These are phyloP conservation scores for Cladosporium sp. DNA, from an alignment of 2,329 filamentous ascomycete species.

Conservation along the genomic window DNA sequence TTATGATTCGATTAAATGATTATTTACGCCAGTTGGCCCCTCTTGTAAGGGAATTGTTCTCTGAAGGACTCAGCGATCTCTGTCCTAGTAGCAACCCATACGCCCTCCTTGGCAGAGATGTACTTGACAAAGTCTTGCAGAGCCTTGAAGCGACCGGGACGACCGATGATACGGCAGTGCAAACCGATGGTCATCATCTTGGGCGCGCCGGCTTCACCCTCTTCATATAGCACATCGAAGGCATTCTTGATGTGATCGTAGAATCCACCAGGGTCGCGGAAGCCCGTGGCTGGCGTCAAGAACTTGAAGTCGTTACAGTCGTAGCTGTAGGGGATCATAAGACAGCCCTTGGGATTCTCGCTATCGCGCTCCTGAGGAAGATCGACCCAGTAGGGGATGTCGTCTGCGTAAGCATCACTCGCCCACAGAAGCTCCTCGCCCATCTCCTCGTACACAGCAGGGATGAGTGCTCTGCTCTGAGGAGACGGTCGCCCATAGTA, in stretches of 20 bases:
- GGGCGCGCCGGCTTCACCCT: slow-evolving; percentile 45
- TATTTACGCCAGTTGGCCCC: slow-evolving; percentile 18
- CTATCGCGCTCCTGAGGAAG: slow-evolving; percentile 44
- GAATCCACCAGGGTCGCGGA: slow-evolving; percentile 44
- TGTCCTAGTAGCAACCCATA: slow-evolving; percentile 45
- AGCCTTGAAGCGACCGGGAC: slow-evolving; percentile 49
- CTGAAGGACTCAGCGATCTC: slow-evolving; percentile 40
- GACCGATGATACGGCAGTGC: slow-evolving; percentile 51
- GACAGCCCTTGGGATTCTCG: slow-evolving; percentile 42
- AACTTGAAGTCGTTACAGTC: slow-evolving; percentile 55
- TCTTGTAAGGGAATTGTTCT: slow-evolving; percentile 46
- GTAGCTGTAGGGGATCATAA: slow-evolving; percentile 54
- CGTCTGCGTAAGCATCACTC: slow-evolving; percentile 52
- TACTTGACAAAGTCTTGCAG: slow-evolving; percentile 53
- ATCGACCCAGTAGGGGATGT: slow-evolving; percentile 54
- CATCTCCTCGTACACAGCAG: slow-evolving; percentile 51
- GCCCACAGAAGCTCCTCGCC: slow-evolving; percentile 49
- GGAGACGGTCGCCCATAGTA: slow-evolving; percentile 48
- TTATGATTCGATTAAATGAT: no score
- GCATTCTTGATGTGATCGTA: slow-evolving; percentile 47
- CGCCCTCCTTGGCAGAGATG: slow-evolving; percentile 47
- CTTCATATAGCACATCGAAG: slow-evolving; percentile 52
- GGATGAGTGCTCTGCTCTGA: slow-evolving; percentile 44
- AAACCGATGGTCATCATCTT: slow-evolving; percentile 58
- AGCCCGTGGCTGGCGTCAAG: slow-evolving; percentile 39